Evolutionary conservation across 176 grass and related monocot species (phyloP).

Genomic region (Oryza glaberrima): DNA sequence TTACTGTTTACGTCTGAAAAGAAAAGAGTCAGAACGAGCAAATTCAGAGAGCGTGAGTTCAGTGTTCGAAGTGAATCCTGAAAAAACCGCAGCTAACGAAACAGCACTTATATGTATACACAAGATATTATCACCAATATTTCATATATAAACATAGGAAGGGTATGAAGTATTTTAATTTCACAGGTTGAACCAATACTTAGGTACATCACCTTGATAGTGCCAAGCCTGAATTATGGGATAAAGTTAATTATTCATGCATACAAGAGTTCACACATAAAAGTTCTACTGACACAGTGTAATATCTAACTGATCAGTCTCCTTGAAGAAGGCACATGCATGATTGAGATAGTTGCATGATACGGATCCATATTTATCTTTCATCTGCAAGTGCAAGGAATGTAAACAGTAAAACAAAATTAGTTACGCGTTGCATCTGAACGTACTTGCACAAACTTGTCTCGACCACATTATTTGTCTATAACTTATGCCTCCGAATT

Average conservation of each 20-base stretch:
- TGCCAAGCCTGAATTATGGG: slow-evolving; percentile 20
- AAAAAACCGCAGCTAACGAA: not conserved
- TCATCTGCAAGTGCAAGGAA: slow-evolving; percentile 41
- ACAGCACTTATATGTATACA: not conserved
- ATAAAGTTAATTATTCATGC: slow-evolving; percentile 24
- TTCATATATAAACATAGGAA: not conserved
- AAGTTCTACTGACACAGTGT: slow-evolving; percentile 14
- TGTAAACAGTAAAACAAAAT: not conserved
- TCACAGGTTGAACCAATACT: not conserved
- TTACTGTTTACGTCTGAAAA: no score
- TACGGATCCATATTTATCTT: slow-evolving; percentile 41
- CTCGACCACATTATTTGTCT: no score
- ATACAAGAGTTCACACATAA: not conserved
- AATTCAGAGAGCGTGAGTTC: no score
- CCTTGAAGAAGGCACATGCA: slow-evolving; percentile 13
- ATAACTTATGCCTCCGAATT: not conserved
- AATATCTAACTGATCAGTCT: slow-evolving; percentile 19
- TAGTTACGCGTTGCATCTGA: not conserved
- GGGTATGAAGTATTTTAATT: not conserved
- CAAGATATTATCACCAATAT: not conserved
- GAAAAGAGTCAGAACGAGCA: no score
- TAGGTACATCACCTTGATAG: slow-evolving; percentile 20
- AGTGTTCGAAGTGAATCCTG: no score
- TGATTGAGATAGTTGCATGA: slow-evolving; percentile 1
- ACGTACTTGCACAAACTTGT: not conserved